Base-by-base conservation (phyloP, 768 basidiomycete genomes). In the Mycena crocata region DNA sequence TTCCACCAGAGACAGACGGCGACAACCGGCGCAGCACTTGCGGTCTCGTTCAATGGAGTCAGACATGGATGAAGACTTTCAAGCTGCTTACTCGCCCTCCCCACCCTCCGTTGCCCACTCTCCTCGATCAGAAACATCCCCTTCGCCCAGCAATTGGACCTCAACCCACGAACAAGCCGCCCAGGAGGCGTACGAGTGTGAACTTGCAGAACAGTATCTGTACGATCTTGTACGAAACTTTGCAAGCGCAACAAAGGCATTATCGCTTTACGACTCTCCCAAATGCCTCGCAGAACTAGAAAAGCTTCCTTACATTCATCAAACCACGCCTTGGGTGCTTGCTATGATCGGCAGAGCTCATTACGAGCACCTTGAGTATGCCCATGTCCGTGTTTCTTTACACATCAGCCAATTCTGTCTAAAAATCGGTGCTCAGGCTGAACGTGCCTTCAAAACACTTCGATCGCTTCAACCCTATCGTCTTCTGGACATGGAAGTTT, bases 401-500 rank as follows among this genome's bases (percentile, higher is more conserved):
- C 69, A 5, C 59, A 51, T 60, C 35, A 55, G 72, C 68, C 67
- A 69, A 64, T 56, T 24, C 52, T 28, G 70, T 67, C 59, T 61
- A 31, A 57, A n/a, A 55, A 24, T 52, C 56, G 51, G 46, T 59
- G 71, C 78, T 39, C 73, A 98, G 96, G 94, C 97, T 40, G 93
- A 95, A 75, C 89, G 94, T 73, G 93, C 93, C 24, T 99, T 96
- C 83, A 87, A 88, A 70, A 87, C 89, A 21, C 88, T 94, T 55
- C 87, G 96, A 45, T 82, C 82, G n/a, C 81, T 93, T 66, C 93
- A 98, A 69, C 96, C 96, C n/a, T 93, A 94, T 83, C 89, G 94
- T 26, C 77, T 96, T 63, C 88, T 88, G 83, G 93, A 95, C 77
- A 96, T 98, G 94, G 96, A 99, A 79, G 89, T 96, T 44, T 98